Percentiles rank a stretch among this genome's conserved stretches.
Conservation (phyloP, 2,329 filamentous ascomycete genomes). For the Huntiella decipiens region DNA sequence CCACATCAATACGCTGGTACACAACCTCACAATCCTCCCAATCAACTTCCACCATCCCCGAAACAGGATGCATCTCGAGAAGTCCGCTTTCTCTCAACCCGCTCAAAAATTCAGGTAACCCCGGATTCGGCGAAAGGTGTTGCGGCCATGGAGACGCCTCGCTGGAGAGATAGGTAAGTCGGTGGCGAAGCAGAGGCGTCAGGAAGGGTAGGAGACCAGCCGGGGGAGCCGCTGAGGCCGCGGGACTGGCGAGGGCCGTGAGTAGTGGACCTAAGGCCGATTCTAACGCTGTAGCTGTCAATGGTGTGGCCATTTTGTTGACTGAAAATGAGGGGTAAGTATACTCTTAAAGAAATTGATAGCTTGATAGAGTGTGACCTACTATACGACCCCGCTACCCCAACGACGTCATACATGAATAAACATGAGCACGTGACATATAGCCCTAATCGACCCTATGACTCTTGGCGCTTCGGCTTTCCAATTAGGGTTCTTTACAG, state of each 20-base stretch:
- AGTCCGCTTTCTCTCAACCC: conserved; percentile 36
- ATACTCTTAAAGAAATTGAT: too few relatives aligned
- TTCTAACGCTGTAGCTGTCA: conserved; percentile 23
- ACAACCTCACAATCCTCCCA: conserved; percentile 43
- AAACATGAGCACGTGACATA: too few relatives aligned
- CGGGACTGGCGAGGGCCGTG: conserved; percentile 38
- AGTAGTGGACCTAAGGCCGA: conserved; percentile 36
- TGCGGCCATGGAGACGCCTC: conserved; percentile 11
- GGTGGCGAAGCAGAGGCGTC: conserved; percentile 46
- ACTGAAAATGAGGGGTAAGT: neutral
- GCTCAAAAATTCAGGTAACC: conserved; percentile 50
- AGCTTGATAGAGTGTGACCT: too few relatives aligned
- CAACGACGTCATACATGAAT: too few relatives aligned
- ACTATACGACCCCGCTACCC: too few relatives aligned
- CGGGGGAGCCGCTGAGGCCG: conserved; percentile 37
- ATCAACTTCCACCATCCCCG: conserved; percentile 60
- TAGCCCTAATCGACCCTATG: too few relatives aligned
- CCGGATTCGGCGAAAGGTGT: conserved; percentile 48
- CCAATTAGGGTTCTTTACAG: too few relatives aligned
- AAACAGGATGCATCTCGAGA: conserved; percentile 63
- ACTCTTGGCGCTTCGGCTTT: neutral
- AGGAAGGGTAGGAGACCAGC: conserved; percentile 38
- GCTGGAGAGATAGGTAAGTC: conserved; percentile 45
- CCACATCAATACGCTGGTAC: conserved; percentile 52
- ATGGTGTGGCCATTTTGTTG: conserved; percentile 10